Evolutionary conservation across 225 moss, liverwort and hornwort species (phyloP).

Genomic region (Bryoerythrophyllum caledonicum): DNA sequence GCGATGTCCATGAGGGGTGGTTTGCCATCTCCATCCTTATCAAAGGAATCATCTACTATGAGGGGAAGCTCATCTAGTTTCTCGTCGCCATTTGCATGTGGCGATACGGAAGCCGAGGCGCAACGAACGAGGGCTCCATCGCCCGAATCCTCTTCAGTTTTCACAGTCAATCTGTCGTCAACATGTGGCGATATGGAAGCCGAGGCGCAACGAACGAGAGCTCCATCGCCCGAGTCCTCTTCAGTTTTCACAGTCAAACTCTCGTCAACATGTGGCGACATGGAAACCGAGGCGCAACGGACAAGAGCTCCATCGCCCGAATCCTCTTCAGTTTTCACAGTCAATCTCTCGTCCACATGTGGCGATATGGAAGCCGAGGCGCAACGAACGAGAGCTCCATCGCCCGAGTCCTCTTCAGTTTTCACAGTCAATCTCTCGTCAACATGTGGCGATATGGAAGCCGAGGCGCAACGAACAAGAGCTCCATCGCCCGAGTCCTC

Average conservation of each 20-base stretch:
- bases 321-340: too few relatives aligned
- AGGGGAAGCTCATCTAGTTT: constrained; percentile 15
- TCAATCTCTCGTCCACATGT: too few relatives aligned
- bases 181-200: constrained; percentile 13
- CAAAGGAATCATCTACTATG: constrained; percentile 8
- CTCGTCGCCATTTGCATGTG: constrained; percentile 21
- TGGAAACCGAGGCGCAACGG: background rate
- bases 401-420: too few relatives aligned
- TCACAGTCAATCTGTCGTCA: too few relatives aligned
- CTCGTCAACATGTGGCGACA: constrained; percentile 22
- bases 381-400: background rate
- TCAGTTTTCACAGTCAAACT: too few relatives aligned
- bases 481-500: too few relatives aligned
- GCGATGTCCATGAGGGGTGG: background rate
- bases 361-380: constrained; percentile 2
- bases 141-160: too few relatives aligned
- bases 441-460: too few relatives aligned
- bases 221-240: too few relatives aligned
- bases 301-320: background rate
- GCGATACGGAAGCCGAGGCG: background rate
- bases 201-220: constrained; percentile 5
- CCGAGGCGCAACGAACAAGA: too few relatives aligned
- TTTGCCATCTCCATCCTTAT: background rate
- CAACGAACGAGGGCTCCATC: background rate
- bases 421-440: too few relatives aligned